Percentiles rank a stretch among this genome's conserved stretches.
phyloP scores from a whole-genome alignment of 2,329 filamentous ascomycete genomes.

The Trichoderma polysporum region DNA sequence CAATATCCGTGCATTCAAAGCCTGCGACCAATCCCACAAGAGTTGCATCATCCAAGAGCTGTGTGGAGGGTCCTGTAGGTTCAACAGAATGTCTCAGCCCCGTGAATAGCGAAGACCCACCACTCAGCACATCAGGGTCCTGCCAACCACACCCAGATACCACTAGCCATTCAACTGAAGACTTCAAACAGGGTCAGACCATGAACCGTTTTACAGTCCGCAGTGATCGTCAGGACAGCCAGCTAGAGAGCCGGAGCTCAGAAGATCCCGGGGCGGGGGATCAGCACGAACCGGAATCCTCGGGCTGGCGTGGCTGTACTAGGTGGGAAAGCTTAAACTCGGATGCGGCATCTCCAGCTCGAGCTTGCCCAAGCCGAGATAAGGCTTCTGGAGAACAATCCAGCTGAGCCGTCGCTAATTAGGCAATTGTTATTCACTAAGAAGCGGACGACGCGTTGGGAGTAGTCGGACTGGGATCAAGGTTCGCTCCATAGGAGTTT shows the following conservation, averaged over 20 bases:
- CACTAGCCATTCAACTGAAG: neutral
- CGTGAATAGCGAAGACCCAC: neutral
- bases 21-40: neutral
- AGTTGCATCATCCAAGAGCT: neutral
- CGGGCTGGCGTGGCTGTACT: neutral
- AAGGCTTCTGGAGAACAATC: neutral
- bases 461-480: neutral
- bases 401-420: neutral
- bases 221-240: neutral
- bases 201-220: neutral
- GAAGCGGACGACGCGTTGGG: neutral
- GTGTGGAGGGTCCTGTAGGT: neutral
- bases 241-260: neutral
- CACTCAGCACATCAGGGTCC: neutral
- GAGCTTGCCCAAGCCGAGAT: neutral
- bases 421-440: neutral
- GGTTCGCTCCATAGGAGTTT: neutral
- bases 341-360: conserved; percentile 2
- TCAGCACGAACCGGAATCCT: conserved; percentile 5
- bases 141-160: neutral
- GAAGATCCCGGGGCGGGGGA: neutral
- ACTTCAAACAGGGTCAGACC: neutral
- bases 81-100: neutral
- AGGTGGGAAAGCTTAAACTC: neutral
- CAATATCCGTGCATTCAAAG: neutral